These are phyloP conservation scores for Ogataea methanolica DNA, from an alignment of 805 yeast species.

Conservation along the genomic window DNA sequence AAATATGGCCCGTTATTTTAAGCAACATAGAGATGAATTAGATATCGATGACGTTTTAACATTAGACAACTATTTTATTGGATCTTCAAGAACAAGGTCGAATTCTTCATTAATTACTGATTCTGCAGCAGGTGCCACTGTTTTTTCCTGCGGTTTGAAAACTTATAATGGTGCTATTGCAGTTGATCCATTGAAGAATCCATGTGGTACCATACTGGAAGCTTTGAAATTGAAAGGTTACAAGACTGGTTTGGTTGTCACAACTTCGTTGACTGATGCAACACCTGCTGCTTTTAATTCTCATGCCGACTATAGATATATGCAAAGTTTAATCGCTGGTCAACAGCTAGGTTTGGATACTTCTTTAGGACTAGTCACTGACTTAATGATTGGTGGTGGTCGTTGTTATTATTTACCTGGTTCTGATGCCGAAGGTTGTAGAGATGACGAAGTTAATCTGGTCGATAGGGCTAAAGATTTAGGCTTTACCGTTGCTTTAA, in stretches of 20 bases:
- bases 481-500: slow-evolving; percentile 65
- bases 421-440: slow-evolving; percentile 51
- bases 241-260: slow-evolving; percentile 85
- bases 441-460: slow-evolving; percentile 67
- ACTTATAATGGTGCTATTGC: slow-evolving; percentile 90
- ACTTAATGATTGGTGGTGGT: slow-evolving; percentile 88
- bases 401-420: slow-evolving; percentile 73
- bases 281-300: slow-evolving; percentile 89
- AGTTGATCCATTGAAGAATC: slow-evolving; percentile 61
- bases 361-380: slow-evolving; percentile 74
- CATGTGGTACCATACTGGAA: slow-evolving; percentile 87
- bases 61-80: slow-evolving; percentile 69
- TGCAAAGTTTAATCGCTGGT: slow-evolving; percentile 81
- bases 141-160: slow-evolving; percentile 80
- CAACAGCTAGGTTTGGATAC: slow-evolving; percentile 77
- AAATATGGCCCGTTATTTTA: slow-evolving; percentile 72
- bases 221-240: slow-evolving; percentile 81
- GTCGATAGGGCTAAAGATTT: slow-evolving; percentile 53
- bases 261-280: slow-evolving; percentile 90
- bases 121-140: slow-evolving; percentile 97
- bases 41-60: slow-evolving; percentile 50
- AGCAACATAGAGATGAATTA: slow-evolving; percentile 55
- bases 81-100: slow-evolving; percentile 82
- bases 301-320: slow-evolving; percentile 70
- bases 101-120: slow-evolving; percentile 78